A percentile compares a stretch with the other conserved stretches of the same genome.
These are phyloP conservation scores for Aspergillus chevalieri DNA, from an alignment of 2,329 filamentous ascomycete species.

Conservation along the genomic window DNA sequence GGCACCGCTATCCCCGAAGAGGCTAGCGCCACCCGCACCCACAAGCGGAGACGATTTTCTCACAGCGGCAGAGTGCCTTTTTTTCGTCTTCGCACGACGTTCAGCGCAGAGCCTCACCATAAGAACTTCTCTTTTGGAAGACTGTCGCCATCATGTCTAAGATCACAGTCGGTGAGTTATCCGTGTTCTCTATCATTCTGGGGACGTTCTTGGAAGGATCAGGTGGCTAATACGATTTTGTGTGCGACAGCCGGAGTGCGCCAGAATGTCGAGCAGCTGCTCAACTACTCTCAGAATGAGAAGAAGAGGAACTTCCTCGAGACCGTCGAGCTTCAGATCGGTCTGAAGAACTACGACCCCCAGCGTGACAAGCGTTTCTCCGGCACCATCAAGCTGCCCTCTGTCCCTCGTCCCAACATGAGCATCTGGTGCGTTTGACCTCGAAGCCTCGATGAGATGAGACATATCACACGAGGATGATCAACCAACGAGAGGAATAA, in stretches of 20 bases:
- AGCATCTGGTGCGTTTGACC: conserved; percentile 60
- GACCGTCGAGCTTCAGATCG: conserved; percentile 78
- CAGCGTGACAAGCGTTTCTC: conserved; percentile 99
- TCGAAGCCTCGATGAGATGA: conserved; percentile 1
- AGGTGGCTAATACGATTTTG: conserved; percentile 5
- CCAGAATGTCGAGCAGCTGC: conserved; percentile 85
- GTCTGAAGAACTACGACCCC: conserved; percentile 98
- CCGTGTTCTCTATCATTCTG: not conserved
- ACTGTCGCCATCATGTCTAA: conserved; percentile 62
- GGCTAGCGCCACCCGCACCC: conserved; percentile 26
- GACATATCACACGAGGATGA: not conserved
- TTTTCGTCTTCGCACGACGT: conserved; percentile 24
- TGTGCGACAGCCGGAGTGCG: conserved; percentile 71
- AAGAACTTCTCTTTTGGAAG: conserved; percentile 83
- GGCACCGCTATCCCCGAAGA: conserved; percentile 14
- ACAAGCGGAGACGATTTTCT: conserved; percentile 37
- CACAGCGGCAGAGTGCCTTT: conserved; percentile 16
- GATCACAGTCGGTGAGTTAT: conserved; percentile 51
- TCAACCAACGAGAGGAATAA: not conserved
- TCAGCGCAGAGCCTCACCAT: conserved; percentile 62
- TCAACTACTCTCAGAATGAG: conserved; percentile 89
- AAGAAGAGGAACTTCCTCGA: conserved; percentile 99
- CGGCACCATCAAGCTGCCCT: conserved; percentile 92
- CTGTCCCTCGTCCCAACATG: conserved; percentile 87
- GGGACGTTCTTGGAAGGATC: not conserved